Evolutionary conservation across 805 yeast species (phyloP), one percentile per base, ranked within the genome.

Genomic region (Wickerhamomyces sydowiorum): DNA sequence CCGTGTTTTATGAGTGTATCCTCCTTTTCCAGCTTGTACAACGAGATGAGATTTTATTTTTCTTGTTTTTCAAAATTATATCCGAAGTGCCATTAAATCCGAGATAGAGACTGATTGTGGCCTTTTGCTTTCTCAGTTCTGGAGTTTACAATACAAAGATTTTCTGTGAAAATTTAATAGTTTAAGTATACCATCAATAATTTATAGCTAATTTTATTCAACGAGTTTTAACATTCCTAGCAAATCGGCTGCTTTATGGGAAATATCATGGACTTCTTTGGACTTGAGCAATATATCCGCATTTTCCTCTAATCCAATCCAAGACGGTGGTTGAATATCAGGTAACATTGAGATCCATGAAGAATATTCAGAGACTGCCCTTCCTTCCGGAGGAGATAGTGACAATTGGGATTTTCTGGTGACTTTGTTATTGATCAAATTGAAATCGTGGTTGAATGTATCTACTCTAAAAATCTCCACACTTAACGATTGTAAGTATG

Each of bases 271-370:
- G 17, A 43, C 53, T 15, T 48, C 51, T n/a, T 42, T 36, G 5
- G 27, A 40, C 38, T 46, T 49, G 34, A 69, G 50, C 18, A 57
- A 41, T 10, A 47, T 60, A 37, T 75, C 76, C 7, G 73, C 69
- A 13, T 68, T 69, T 5, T 60, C 66, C 6, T 66, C 62, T 20
- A 80, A 54, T 0, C 75, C 80, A 15, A 78, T 52, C 84, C 85
- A 80, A 2, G 61, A 52, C 35, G 78, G 62, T 2, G 82, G 76
- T 35, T 71, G 69, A 5, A 61, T 45, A n/a, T 67, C 73, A 0
- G 89, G 89, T 34, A 84, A 60, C 0, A 49, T 33, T 0, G 58
- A 48, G 18, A 82, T 67, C 89, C 90, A 85, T 3, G 48, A 44
- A 2, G 39, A 30, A 46, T 70, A 72, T 10, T 56, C 66, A 1